These are phyloP conservation scores for Nemania diffusa DNA, from an alignment of 2,329 filamentous ascomycete species.

Conservation along the genomic window DNA sequence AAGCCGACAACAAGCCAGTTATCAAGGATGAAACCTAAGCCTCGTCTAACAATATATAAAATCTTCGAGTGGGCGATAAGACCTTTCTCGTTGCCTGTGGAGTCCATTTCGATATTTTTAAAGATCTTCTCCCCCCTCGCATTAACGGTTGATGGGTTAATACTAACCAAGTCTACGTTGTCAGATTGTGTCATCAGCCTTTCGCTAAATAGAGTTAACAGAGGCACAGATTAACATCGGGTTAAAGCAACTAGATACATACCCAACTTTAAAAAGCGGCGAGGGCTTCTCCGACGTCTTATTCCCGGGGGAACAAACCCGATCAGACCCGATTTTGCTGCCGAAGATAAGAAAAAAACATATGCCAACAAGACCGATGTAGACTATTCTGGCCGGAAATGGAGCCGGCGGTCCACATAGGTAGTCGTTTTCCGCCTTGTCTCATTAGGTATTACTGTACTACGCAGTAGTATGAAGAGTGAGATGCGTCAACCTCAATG, in stretches of 20 bases:
- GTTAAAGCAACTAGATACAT: neutral
- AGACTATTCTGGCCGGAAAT: neutral
- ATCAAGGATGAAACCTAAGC: constrained; percentile 41
- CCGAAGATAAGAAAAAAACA: constrained; percentile 3
- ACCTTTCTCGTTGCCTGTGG: neutral
- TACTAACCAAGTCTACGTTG: neutral
- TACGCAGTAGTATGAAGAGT: constrained; percentile 1
- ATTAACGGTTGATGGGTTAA: neutral
- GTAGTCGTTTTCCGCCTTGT: neutral
- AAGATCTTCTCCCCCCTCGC: neutral
- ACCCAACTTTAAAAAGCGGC: neutral
- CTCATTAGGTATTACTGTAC: constrained; percentile 3
- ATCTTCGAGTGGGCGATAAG: constrained; percentile 12
- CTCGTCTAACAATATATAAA: constrained; percentile 29
- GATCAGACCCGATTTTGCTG: constrained; percentile 29
- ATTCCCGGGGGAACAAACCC: neutral
- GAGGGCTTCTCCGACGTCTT: neutral
- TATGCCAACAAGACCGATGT: neutral
- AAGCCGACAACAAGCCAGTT: constrained; percentile 50
- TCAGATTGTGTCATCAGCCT: neutral
- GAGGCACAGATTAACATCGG: neutral
- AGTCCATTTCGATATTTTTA: neutral
- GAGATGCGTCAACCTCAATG: neutral
- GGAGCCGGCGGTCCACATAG: neutral
- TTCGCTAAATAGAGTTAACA: neutral